Base-by-base conservation (phyloP, 2,329 filamentous ascomycete species). In the Emmonsia crescens region DNA sequence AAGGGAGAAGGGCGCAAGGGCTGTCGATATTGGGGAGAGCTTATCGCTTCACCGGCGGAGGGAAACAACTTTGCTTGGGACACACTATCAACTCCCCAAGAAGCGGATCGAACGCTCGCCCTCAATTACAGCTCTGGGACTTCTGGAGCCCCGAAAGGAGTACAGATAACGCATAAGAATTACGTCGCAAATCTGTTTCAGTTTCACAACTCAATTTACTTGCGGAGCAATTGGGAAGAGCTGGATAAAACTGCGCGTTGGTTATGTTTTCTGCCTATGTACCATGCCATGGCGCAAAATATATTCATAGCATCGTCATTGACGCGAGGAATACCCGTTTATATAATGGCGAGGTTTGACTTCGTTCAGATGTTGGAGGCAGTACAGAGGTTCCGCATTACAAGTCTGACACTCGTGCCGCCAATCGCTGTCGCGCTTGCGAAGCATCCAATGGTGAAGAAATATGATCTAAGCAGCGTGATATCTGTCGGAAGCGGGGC, bases 131-230 rank as follows among this genome's bases (percentile, higher is more conserved):
- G 85, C 65, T 74, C 72, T 57, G 77, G 89, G 12, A 92, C 88
- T 0, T 95, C 91, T 0, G 90, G 91, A 6, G 80, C 91, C 3
- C 89, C 90, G 10, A 95, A 95, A 72, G 91, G 91, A 12, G 90
- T 94, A 16, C 85, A 89, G 74, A 88, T 94, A 65, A 85, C 85
- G n/a, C 90, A 95, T 73, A 78, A 79, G 63, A 88, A 90, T 66
- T 89, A 90, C 68, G 82, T 91, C 51, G 81, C 89, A 64, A 93
- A 93, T 70, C 82, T 84, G 66, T 68, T 77, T 16, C 85, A 88
- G 63, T 82, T 84, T 19, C 77, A 81, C n/a, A 75, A 78, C 65
- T 72, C 84, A 27, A 67, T 71, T 2, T 66, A 74, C 12, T 71
- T 80, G 29, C 71, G 80, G n/a, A 76, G 79, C 0, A 78, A 84